Evolutionary conservation across 108 stramenopile species (phyloP).

Genomic region (Skeletonema marinoi): DNA sequence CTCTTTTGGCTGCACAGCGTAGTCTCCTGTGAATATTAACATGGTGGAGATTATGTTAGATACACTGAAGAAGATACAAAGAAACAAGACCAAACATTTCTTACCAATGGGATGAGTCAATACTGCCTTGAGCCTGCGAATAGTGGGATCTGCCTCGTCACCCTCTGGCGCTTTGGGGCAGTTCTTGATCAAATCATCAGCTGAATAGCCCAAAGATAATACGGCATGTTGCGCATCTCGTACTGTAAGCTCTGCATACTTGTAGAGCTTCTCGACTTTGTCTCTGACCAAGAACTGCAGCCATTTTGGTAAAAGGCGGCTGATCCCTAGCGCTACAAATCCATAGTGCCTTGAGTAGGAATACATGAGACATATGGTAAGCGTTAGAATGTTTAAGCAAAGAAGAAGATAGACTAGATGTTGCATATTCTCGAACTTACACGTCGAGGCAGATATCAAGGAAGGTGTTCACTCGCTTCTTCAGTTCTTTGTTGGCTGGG

Average conservation of each 20-base stretch:
- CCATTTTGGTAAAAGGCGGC: conserved; percentile 39
- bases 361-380: neutral
- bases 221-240: conserved; percentile 49
- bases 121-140: conserved; percentile 62
- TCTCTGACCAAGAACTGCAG: conserved; percentile 35
- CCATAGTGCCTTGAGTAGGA: conserved; percentile 36
- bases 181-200: conserved; percentile 21
- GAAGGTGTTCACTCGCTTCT: conserved; percentile 23
- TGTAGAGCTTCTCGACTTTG: conserved; percentile 33
- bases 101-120: conserved; percentile 65
- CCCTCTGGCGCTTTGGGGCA: conserved; percentile 33
- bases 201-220: conserved; percentile 28
- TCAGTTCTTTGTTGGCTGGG: conserved; percentile 26
- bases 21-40: conserved; percentile 16
- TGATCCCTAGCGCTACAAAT: conserved; percentile 45
- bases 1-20: conserved; percentile 54
- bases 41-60: neutral
- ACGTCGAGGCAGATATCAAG: conserved; percentile 36
- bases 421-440: conserved; percentile 6
- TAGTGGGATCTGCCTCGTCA: conserved; percentile 9
- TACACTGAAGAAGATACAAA: neutral
- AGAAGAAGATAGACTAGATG: neutral
- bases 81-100: neutral
- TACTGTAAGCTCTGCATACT: conserved; percentile 41
- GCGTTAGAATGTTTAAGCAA: neutral